These are phyloP conservation scores for Pisolithus thermaeus DNA, from an alignment of 1,284 basidiomycete genomes.

Conservation along the genomic window DNA sequence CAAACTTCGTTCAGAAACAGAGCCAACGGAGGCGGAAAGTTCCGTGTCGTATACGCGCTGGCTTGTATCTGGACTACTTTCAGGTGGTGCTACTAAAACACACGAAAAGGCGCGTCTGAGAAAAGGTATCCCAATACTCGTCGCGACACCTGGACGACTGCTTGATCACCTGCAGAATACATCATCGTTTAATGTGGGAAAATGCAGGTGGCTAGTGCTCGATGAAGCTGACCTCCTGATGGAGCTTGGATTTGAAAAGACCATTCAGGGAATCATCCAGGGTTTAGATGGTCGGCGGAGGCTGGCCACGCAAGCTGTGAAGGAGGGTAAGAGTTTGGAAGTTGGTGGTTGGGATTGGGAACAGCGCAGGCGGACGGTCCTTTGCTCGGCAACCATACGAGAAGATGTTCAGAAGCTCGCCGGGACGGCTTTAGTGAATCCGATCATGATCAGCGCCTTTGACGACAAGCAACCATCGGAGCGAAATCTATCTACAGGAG, in stretches of 20 bases:
- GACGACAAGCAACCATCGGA: slow-evolving; percentile 36
- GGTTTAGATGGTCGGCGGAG: slow-evolving; percentile 76
- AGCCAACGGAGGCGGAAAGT: slow-evolving; percentile 44
- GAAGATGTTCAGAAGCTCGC: slow-evolving; percentile 94
- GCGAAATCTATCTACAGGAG: slow-evolving; percentile 7
- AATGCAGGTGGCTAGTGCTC: slow-evolving; percentile 92
- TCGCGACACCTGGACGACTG: slow-evolving; percentile 94
- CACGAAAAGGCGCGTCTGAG: slow-evolving; percentile 61
- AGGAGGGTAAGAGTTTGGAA: slow-evolving; percentile 65
- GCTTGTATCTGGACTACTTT: slow-evolving; percentile 91
- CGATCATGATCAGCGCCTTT: slow-evolving; percentile 69
- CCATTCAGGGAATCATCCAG: slow-evolving; percentile 84
- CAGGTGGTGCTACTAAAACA: slow-evolving; percentile 73
- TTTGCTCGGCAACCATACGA: slow-evolving; percentile 96
- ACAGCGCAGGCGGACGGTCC: slow-evolving; percentile 69
- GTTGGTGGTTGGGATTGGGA: slow-evolving; percentile 87
- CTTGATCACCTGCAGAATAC: slow-evolving; percentile 95
- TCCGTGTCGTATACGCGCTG: slow-evolving; percentile 73
- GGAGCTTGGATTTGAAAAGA: slow-evolving; percentile 94
- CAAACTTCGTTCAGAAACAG: slow-evolving; percentile 60
- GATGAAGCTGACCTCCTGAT: slow-evolving; percentile 98
- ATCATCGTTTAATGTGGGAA: slow-evolving; percentile 84
- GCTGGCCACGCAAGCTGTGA: slow-evolving; percentile 66
- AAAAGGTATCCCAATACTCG: slow-evolving; percentile 76
- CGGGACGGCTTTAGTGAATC: slow-evolving; percentile 70